These are phyloP conservation scores for Aspergillus campestris DNA, from an alignment of 495 filamentous ascomycete genomes.

Conservation along the genomic window DNA sequence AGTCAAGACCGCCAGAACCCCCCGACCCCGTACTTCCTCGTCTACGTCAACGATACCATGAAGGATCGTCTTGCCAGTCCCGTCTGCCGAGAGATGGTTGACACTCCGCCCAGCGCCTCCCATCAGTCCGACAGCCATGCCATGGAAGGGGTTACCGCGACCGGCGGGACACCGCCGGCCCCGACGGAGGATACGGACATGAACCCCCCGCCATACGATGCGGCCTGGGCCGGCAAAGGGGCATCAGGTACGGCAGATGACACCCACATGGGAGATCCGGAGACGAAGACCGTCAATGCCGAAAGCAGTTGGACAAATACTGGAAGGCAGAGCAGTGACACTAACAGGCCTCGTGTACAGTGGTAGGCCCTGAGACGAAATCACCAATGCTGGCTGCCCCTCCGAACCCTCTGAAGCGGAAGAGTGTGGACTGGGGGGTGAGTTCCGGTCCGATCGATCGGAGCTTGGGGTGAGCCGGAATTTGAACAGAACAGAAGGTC, in stretches of 20 bases:
- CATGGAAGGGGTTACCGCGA: conserved; percentile 16
- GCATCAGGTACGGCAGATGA: conserved; percentile 25
- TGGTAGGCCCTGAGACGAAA: conserved; percentile 22
- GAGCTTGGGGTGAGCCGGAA: neutral
- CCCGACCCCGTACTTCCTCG: conserved; percentile 79
- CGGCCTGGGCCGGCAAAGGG: conserved; percentile 11
- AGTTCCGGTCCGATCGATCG: neutral
- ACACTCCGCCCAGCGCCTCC: conserved; percentile 12
- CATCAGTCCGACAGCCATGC: neutral
- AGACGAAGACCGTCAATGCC: neutral
- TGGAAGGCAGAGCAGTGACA: conserved; percentile 8
- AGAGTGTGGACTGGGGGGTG: conserved; percentile 18
- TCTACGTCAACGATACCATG: conserved; percentile 63
- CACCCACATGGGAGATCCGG: conserved; percentile 2
- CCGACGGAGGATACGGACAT: conserved; percentile 18
- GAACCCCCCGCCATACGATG: conserved; percentile 25
- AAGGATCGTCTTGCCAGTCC: conserved; percentile 55
- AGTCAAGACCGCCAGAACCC: conserved; percentile 50
- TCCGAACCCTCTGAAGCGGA: conserved; percentile 28
- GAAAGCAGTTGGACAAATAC: conserved; percentile 2
- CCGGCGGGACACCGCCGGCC: neutral
- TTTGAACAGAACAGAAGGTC: no score
- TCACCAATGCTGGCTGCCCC: conserved; percentile 4
- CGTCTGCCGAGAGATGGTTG: conserved; percentile 40
- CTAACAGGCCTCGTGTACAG: conserved; percentile 17